Percentiles rank a stretch among this genome's conserved stretches.
These are phyloP conservation scores for Didymella arachidicola DNA, from an alignment of 2,329 filamentous ascomycete species.

Conservation along the genomic window DNA sequence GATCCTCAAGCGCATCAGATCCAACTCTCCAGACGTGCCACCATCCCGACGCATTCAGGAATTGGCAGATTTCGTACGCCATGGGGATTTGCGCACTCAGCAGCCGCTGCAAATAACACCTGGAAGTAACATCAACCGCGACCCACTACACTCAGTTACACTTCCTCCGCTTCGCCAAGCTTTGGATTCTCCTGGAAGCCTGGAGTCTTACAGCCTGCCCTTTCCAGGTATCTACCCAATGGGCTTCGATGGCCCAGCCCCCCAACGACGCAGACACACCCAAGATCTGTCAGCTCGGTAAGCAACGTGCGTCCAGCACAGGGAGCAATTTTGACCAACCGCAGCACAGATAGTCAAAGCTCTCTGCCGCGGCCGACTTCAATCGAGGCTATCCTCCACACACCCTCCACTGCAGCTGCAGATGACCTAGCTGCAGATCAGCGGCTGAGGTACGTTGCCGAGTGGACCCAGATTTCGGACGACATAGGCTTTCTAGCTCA, in stretches of 20 bases:
- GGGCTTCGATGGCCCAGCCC: conserved; percentile 30
- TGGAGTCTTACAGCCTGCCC: conserved; percentile 25
- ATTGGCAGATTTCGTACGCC: conserved; percentile 36
- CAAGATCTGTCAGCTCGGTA: conserved; percentile 41
- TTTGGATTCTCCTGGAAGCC: conserved; percentile 30
- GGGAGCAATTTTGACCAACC: conserved; percentile 39
- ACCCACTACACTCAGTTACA: conserved; percentile 27
- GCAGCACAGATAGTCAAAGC: conserved; percentile 38
- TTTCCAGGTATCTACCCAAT: conserved; percentile 30
- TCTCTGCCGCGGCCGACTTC: conserved; percentile 28
- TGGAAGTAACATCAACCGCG: conserved; percentile 7
- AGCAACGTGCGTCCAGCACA: conserved; percentile 17
- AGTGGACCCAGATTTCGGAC: conserved; percentile 38
- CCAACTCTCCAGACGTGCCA: conserved; percentile 26
- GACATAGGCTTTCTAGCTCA: conserved; percentile 30
- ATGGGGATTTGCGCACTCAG: conserved; percentile 25
- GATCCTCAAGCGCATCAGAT: conserved; percentile 39
- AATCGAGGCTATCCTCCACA: conserved; percentile 34
- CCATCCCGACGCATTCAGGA: conserved; percentile 39
- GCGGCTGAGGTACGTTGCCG: conserved; percentile 26
- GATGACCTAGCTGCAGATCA: conserved; percentile 26
- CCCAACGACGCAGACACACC: conserved; percentile 37
- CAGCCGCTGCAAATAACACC: conserved; percentile 14
- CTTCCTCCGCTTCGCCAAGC: conserved; percentile 43
- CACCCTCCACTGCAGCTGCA: conserved; percentile 12